Base-by-base conservation (phyloP, 768 basidiomycete species). In the Leccinellum luteum region DNA sequence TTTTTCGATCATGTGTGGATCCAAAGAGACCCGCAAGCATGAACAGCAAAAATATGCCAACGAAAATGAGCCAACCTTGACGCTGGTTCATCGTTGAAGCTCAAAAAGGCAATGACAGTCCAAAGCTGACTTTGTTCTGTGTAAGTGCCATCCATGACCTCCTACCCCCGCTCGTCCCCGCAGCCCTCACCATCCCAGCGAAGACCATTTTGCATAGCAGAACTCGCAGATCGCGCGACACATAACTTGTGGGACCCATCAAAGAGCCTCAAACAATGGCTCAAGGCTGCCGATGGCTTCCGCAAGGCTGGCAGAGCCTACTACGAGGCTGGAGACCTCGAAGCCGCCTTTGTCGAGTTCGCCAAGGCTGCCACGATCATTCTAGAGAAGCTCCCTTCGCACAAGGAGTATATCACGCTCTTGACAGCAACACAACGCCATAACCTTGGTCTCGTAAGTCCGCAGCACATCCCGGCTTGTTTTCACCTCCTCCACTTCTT, bases 281-380 rank as follows among this genome's bases (percentile, higher is more conserved):
- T 90, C 55, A 81, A 85, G 45, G 74, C 78, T 2, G 88, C 87
- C 9, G 87, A 89, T 74, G 78, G 75, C 59, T 80, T 83, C 55
- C 78, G 87, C 52, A 80, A 79, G 64, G 78, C 78, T 19, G 87
- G 81, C 28, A 82, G 79, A 60, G 73, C 73, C 23, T 74, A 73
- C 62, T 71, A 73, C 1, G 76, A 78, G 34, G 73, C 74, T 19
- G 79, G 80, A 2, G 85, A 92, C 68, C 74, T 85, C 49, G 87
- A 92, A 67, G 75, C 71, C n/a, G 87, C 86, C 1, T 92, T 91
- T 69, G 76, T 92, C 17, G 78, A 84, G 59, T 83, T 81, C 51
- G 90, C 90, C 3, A 83, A 78, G 58, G 87, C 90, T 9, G 89
- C 89, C 0, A 90, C 87, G 1, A 75, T 92, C 56, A 87, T 91